Conservation (phyloP, 1,139 yeast genomes). For the Nakaseomyces bracarensis region DNA sequence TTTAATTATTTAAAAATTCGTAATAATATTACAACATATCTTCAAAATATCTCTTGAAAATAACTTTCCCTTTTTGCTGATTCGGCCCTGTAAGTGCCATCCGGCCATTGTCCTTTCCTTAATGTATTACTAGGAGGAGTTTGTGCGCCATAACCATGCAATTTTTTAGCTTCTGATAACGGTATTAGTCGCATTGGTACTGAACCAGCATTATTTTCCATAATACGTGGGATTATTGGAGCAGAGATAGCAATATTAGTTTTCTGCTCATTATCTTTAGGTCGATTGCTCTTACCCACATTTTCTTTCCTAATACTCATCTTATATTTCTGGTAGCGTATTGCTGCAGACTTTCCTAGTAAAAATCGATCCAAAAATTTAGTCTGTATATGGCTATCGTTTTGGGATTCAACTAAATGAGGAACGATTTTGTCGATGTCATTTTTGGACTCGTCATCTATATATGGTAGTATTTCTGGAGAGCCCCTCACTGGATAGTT, state of each 20-base stretch:
- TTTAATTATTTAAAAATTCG: background rate
- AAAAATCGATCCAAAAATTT: background rate
- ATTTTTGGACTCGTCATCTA: background rate
- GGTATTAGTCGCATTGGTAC: slow-evolving; percentile 4
- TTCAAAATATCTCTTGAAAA: background rate
- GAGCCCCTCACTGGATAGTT: too few relatives aligned
- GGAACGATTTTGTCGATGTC: background rate
- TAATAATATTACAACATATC: background rate
- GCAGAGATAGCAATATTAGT: background rate
- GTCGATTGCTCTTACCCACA: background rate
- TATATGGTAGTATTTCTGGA: too few relatives aligned
- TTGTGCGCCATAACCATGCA: too few relatives aligned
- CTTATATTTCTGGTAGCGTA: background rate
- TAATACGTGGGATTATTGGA: background rate
- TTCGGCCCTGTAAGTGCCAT: background rate
- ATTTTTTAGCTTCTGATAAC: background rate
- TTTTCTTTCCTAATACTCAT: background rate
- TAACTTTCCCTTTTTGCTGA: slow-evolving; percentile 1
- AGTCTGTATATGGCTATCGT: too few relatives aligned
- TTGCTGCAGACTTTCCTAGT: background rate
- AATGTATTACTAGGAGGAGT: too few relatives aligned
- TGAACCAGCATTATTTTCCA: background rate
- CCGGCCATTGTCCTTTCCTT: background rate
- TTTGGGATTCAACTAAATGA: background rate
- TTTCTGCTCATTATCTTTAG: background rate